These are phyloP conservation scores for Camptophora hylomeconis DNA, from an alignment of 2,329 filamentous ascomycete species.

Conservation along the genomic window DNA sequence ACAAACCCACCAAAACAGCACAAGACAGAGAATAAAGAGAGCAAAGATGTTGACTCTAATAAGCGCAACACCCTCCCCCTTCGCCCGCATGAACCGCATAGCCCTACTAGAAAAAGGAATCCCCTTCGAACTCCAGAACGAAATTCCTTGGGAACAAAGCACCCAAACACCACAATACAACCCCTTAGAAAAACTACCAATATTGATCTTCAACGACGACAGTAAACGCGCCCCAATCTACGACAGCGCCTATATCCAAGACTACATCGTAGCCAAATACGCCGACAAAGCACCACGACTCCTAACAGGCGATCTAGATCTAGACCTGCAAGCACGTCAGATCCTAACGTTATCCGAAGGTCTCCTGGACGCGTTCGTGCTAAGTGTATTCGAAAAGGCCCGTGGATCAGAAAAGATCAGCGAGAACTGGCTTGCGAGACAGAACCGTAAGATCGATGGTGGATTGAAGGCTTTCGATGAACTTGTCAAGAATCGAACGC, in stretches of 20 bases:
- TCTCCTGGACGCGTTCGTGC: too few relatives aligned
- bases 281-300: too few relatives aligned
- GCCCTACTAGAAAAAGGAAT: slow-evolving; percentile 26
- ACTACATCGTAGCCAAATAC: slow-evolving; percentile 13
- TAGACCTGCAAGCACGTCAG: too few relatives aligned
- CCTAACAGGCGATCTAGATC: too few relatives aligned
- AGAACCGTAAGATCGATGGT: slow-evolving; percentile 24
- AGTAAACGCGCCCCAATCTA: slow-evolving; percentile 18
- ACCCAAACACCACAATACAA: slow-evolving; percentile 22
- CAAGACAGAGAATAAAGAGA: too few relatives aligned
- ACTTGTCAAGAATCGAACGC: slow-evolving; percentile 13
- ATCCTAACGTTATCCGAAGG: too few relatives aligned
- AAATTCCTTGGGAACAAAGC: slow-evolving; percentile 30
- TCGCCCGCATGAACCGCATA: slow-evolving; percentile 24
- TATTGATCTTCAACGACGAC: slow-evolving; percentile 5
- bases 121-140: slow-evolving; percentile 27
- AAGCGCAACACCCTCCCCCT: too few relatives aligned
- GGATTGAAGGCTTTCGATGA: slow-evolving; percentile 20
- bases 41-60: too few relatives aligned
- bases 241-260: slow-evolving; percentile 13
- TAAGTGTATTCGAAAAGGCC: too few relatives aligned
- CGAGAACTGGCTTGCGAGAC: slow-evolving; percentile 22
- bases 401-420: slow-evolving; percentile 20
- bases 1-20: too few relatives aligned
- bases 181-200: slow-evolving; percentile 4